phyloP scores from a whole-genome alignment of 805 yeast genomes.

The Saccharomyces kudriavzevii region DNA sequence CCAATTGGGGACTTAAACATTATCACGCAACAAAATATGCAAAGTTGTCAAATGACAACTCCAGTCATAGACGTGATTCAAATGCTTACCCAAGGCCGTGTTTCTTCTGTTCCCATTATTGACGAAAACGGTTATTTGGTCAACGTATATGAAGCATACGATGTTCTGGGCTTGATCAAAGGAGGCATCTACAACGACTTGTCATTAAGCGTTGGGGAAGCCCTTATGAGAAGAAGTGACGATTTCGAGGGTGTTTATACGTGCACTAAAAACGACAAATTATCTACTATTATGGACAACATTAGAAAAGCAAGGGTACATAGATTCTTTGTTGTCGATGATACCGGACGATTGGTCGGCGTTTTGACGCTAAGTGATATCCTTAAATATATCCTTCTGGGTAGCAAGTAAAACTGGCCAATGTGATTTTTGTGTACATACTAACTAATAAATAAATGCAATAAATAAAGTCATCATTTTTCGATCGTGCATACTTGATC shows the following conservation, averaged over 20 bases:
- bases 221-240: conserved; percentile 77
- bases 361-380: conserved; percentile 90
- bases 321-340: conserved; percentile 85
- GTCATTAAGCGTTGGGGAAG: conserved; percentile 90
- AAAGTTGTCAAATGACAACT: conserved; percentile 79
- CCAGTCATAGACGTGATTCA: conserved; percentile 93
- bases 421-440: not conserved
- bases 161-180: conserved; percentile 82
- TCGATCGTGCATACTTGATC: not conserved
- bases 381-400: conserved; percentile 68
- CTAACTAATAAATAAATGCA: not conserved
- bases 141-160: conserved; percentile 94
- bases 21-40: conserved; percentile 49
- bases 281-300: conserved; percentile 86
- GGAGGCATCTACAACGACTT: conserved; percentile 91
- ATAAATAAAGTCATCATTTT: not conserved
- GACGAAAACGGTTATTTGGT: conserved; percentile 60
- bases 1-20: conserved; percentile 65
- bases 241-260: conserved; percentile 98
- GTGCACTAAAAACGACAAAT: conserved; percentile 77
- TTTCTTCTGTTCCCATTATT: conserved; percentile 87
- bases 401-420: conserved; percentile 31
- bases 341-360: conserved; percentile 66
- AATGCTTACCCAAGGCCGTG: conserved; percentile 65
- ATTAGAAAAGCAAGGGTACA: conserved; percentile 86